Base-by-base conservation (phyloP, 352 stramenopile species). In the Globisporangium perplexum region DNA sequence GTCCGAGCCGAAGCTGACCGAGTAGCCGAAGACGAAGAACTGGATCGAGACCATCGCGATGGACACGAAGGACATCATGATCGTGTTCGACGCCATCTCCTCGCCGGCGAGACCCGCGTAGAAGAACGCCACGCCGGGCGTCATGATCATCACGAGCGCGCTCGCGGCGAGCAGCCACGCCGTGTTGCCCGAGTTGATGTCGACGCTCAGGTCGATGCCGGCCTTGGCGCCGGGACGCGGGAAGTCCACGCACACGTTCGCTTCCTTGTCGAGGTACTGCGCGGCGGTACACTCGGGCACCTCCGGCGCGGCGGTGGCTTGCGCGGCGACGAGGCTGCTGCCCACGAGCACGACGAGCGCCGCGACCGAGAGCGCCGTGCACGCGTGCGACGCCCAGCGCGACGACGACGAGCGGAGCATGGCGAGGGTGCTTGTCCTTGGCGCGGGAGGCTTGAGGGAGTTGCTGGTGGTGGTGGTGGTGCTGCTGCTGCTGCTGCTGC, bases 31-130 rank as follows among this genome's bases (percentile, higher is more conserved):
- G 12, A 71, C 64, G 53, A 77, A 86, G 68, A 90, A 93, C 66
- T 92, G 80, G 52, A 91, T 73, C 36, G 82, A 84, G 49, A 91
- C 75, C n/a, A 92, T 47, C 7, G 77, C 80, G 68, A 90, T 90
- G 49, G 65, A 78, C 38, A 80, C 60, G 50, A 89, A 90, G 10
- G 73, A 88, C 74, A 88, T 86, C 63, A 90, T 84, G 38, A 91
- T 86, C 24, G 78, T 90, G 67, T 87, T 88, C 47, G 83, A 85
- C 31, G 83, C 73, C 65, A 84, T 88, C 41, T 85, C 67, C 49
- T 84, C 69, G 30, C 80, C 74, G 0, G 78, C 77, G 14, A 93
- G 63, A 22, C 83, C 83, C 7, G 77, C 83, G 69, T 93, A 93
- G 66, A 91, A 93, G 65, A 89, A 84, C 24, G 71, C 69, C 17